Evolutionary conservation across 441 rosid genomes (phyloP).

Genomic region (Monsonia emarginata): DNA sequence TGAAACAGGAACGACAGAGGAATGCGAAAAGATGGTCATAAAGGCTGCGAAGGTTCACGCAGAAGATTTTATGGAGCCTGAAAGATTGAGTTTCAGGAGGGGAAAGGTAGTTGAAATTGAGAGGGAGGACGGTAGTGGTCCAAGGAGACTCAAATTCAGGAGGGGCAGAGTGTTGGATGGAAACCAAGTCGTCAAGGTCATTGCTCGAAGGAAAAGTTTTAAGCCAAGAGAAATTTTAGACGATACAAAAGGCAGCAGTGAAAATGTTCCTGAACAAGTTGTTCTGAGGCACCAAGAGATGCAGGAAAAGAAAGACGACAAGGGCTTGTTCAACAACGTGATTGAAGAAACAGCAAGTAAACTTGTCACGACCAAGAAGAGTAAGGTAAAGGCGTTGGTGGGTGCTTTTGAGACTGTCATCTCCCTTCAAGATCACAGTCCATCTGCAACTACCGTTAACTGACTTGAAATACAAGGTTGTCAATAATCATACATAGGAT

Average conservation of each 20-base stretch:
- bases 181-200: conserved; percentile 27
- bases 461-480: neutral
- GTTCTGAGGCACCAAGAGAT: conserved; percentile 61
- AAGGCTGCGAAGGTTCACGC: conserved; percentile 23
- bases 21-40: conserved; percentile 4
- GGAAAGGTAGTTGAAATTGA: conserved; percentile 47
- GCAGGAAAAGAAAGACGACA: conserved; percentile 44
- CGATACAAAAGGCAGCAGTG: conserved; percentile 16
- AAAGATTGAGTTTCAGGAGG: conserved; percentile 50
- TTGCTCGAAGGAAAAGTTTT: conserved; percentile 25
- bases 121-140: conserved; percentile 32
- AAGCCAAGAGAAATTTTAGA: conserved; percentile 36
- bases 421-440: conserved; percentile 56
- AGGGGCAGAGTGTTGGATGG: conserved; percentile 36
- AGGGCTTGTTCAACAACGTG: conserved; percentile 54
- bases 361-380: conserved; percentile 59
- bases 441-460: conserved; percentile 9
- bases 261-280: conserved; percentile 28
- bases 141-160: conserved; percentile 63
- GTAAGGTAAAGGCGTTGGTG: conserved; percentile 86
- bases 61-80: conserved; percentile 23
- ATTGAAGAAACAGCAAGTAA: conserved; percentile 85
- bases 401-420: conserved; percentile 91
- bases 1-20: neutral
- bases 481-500: neutral